Conservation (phyloP, 768 basidiomycete genomes). For the Rhizopogon rudus region DNA sequence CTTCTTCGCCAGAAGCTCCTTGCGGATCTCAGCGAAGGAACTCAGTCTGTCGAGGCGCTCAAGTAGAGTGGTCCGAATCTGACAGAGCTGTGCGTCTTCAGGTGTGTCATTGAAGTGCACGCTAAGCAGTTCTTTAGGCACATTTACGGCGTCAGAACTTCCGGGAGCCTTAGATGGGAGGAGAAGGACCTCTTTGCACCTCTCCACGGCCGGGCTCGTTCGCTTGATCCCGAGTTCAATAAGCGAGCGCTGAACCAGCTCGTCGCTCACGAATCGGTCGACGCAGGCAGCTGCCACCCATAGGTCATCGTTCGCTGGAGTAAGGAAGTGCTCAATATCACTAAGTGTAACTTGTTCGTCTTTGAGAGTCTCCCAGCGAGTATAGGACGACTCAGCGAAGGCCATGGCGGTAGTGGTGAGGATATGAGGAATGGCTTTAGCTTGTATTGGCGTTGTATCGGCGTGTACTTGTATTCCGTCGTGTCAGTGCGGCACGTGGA, state of each 20-base stretch:
- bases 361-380: constrained; percentile 51
- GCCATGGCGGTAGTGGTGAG: constrained; percentile 28
- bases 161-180: constrained; percentile 8
- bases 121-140: constrained; percentile 26
- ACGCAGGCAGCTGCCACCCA: constrained; percentile 76
- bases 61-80: constrained; percentile 64
- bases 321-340: constrained; percentile 42
- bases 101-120: constrained; percentile 54
- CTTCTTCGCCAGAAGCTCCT: constrained; percentile 28
- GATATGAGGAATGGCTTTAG: neutral
- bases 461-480: neutral
- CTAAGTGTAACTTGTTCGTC: constrained; percentile 56
- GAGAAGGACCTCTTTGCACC: constrained; percentile 36
- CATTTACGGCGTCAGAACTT: constrained; percentile 12
- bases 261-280: constrained; percentile 61
- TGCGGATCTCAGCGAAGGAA: constrained; percentile 63
- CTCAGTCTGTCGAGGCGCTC: constrained; percentile 63
- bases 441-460: neutral
- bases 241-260: constrained; percentile 49
- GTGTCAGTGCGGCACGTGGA: neutral
- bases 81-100: constrained; percentile 59
- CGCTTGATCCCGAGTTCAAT: constrained; percentile 61
- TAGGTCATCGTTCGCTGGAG: constrained; percentile 54
- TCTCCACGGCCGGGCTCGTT: constrained; percentile 43
- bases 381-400: constrained; percentile 31